Conservation (phyloP, 192 early-diverging fungal species). For the Coemansia aciculifera region DNA sequence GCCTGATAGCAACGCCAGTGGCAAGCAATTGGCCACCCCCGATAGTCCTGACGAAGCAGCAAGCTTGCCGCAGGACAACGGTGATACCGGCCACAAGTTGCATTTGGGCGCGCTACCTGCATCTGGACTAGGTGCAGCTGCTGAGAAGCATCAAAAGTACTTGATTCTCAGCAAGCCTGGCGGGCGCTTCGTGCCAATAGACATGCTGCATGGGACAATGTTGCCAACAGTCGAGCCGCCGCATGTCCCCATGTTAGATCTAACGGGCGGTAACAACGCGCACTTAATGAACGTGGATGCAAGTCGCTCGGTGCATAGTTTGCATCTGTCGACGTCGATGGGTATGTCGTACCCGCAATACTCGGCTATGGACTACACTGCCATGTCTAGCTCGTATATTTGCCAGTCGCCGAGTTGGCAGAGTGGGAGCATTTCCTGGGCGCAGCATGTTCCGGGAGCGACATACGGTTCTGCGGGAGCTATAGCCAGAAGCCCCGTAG, state of each 20-base stretch:
- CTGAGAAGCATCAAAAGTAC: conserved; percentile 27
- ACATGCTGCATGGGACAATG: conserved; percentile 41
- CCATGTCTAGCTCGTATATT: conserved; percentile 26
- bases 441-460: conserved; percentile 14
- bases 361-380: conserved; percentile 24
- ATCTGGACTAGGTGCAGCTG: not conserved
- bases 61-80: not conserved
- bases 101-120: not conserved
- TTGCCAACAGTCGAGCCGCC: conserved; percentile 47
- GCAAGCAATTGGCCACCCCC: not conserved
- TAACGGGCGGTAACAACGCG: conserved; percentile 46
- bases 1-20: not conserved
- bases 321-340: conserved; percentile 18
- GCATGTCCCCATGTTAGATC: conserved; percentile 7
- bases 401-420: conserved; percentile 53
- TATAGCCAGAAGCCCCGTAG: conserved; percentile 21
- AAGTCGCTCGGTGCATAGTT: conserved; percentile 24
- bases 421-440: conserved; percentile 41
- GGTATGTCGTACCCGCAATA: conserved; percentile 22
- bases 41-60: not conserved
- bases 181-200: conserved; percentile 55
- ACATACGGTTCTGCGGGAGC: conserved; percentile 25
- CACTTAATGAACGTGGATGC: conserved; percentile 53
- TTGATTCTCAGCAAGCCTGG: conserved; percentile 55
- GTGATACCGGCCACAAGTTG: not conserved